Evolutionary conservation across 2,329 filamentous ascomycete genomes (phyloP), one percentile per base, ranked within the genome.

Genomic region (Ascochyta pisi): DNA sequence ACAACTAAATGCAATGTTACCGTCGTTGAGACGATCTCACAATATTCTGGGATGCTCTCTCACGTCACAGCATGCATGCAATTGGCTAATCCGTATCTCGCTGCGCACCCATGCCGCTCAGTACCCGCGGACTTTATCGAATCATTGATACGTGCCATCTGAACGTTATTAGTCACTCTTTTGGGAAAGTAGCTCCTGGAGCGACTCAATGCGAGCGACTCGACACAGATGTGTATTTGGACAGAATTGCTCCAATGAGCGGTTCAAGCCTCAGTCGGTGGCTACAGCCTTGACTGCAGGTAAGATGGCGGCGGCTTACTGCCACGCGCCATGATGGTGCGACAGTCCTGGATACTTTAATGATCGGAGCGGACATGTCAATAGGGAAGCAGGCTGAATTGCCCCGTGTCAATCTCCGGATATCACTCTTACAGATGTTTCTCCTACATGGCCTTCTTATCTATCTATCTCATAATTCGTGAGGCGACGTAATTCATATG

Each of bases 281-380:
- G 19, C 5, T 26, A n/a, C 15, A 6, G 27, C 29, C 24, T 12
- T 22, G n/a, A 1, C 9, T 41, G 37, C 42, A 31, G 6, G 35
- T 53, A 23, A 54, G 44, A 43, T 29, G 44, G 19, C 15, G 29
- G 33, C 44, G 42, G 50, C 50, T 43, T 38, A 48, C 39, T 16
- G 27, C 26, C 38, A 43, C 33, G 19, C 31, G 26, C 4, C 38
- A 9, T 24, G 15, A 13, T 43, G 15, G 10, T 19, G 22, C 15
- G 16, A 23, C 27, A 16, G 10, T 27, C 12, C 10, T 12, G 5
- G 13, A 19, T 8, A 16, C 13, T 41, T 8, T 41, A 15, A 7
- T 26, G 19, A 35, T 5, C 4, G 3, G 23, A 13, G 10, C 4
- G 16, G 9, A 19, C 12, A 9, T 39, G 3, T 13, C 16, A 10